Base-by-base conservation (phyloP, 805 yeast genomes). In the Grigorovia transvaalensis region DNA sequence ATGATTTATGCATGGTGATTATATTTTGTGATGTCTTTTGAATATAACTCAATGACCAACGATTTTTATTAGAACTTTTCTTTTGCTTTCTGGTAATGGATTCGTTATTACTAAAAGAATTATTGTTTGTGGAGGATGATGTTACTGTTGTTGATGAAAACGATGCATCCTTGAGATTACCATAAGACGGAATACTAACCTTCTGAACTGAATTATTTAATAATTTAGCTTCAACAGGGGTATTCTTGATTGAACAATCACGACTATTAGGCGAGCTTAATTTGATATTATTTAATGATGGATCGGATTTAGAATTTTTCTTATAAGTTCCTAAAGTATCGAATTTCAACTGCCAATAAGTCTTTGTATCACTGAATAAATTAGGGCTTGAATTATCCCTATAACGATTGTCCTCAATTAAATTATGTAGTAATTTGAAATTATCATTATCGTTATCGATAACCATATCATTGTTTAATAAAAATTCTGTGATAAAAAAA, bases 401-500 rank as follows among this genome's bases (percentile, higher is more conserved):
- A n/a, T 38, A 13, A 38, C 9, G 8, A n/a, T 38, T 38, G 42
- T 38, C 42, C 8, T 38, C 17, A 12, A 15, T 15, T 38, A 38
- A 38, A 15, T n/a, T 11, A 75, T 56, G 7, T 50, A 46, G 13
- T 1, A 9, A 9, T 13, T 19, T 20, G 2, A n/a, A 20, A 55
- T 56, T 15, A 41, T 46, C n/a, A 13, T 59, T 23, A 11, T 51
- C 61, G 2, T 78, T 78, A 8, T 79, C 80, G 9, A 76, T 68
- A 11, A 71, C 68, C 35, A 78, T 71, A 9, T 85, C 86, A 62
- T 82, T 83, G 47, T 80, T 66, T 0, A 80, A 54, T 12, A 85
- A 61, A 13, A 82, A 68, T 58, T 84, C 88, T 0, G 86, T 72
- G 18, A 74, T 62, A 62, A 64, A 82, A 64, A 61, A 81, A 54